Evolutionary conservation across 2,329 filamentous ascomycete species (phyloP).

Genomic region (Ambrosiella xylebori): DNA sequence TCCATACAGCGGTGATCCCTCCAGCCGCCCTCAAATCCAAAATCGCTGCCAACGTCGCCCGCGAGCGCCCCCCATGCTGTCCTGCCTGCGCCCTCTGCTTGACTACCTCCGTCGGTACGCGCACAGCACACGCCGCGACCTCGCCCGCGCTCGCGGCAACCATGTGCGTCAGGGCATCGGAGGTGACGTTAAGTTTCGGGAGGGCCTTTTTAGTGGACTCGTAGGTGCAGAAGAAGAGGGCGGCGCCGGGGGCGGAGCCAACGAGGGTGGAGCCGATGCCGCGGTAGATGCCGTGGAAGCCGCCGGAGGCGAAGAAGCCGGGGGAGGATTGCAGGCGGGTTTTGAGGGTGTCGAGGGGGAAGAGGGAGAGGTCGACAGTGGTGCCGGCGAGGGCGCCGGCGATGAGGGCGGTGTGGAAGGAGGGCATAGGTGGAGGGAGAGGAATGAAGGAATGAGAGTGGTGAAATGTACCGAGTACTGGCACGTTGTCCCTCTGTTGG

Average conservation of each 20-base stretch:
- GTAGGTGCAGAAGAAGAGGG: constrained; percentile 95
- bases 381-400: constrained; percentile 86
- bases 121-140: constrained; percentile 75
- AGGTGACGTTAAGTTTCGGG: constrained; percentile 17
- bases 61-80: constrained; percentile 54
- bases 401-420: constrained; percentile 45
- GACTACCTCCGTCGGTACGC: constrained; percentile 90
- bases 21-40: constrained; percentile 27
- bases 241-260: constrained; percentile 82
- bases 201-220: constrained; percentile 52
- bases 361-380: constrained; percentile 91
- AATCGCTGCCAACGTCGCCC: constrained; percentile 53
- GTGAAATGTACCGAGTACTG: background rate
- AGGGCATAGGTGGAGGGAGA: constrained; percentile 18
- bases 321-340: constrained; percentile 77
- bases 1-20: constrained; percentile 42
- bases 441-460: background rate
- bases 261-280: constrained; percentile 80
- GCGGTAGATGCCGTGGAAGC: constrained; percentile 82
- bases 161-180: constrained; percentile 44
- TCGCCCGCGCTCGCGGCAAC: constrained; percentile 72
- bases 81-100: constrained; percentile 92
- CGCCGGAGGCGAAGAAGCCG: constrained; percentile 67
- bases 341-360: constrained; percentile 96
- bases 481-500: too few species aligned